Base-by-base conservation (phyloP, 371 early-diverging fungal genomes). In the Rhizopus stolonifer region DNA sequence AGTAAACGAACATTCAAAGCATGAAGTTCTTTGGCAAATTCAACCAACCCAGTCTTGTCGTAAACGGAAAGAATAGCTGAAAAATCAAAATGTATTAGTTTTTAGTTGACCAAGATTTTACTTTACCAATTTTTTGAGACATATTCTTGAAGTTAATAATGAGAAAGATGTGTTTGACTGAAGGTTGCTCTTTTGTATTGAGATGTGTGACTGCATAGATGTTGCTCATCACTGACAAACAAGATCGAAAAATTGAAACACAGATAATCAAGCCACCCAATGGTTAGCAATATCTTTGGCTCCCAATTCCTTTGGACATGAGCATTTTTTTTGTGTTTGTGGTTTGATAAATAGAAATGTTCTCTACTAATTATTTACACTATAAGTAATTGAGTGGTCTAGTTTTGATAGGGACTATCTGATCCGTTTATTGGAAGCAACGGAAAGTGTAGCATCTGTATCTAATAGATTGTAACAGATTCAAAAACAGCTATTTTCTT, bases 1-100 rank as follows among this genome's bases (percentile, higher is more conserved):
- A 96, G 80, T 55, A 98, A 81, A 60, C 85, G 82, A 51, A 95
- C 80, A 61, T 85, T 85, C 61, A 88, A 78, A 39, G 71, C 81
- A 57, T 80, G 74, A 15, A 98, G 84, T 53, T 82, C 89, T 65
- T 82, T 83, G 45, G 95, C 97, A 51, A 98, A 88, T 29, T 91
- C 91, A 19, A 96, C 60, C 18, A 98, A 87, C 29, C 91, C 94
- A 36, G 94, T 91, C 83, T 98, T 98, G 83, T 98, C 95, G 65
- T 92, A 94, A 54, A 98, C 96, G 54, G 97, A 96, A 40, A 98
- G 90, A 57, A 96, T 87, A 55, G 98, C 97, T 70, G 26, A 11
- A 19, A 32, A 21, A 38, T 46, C 3, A 18, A 29, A 23, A 25
- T 15, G 21, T 1, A 9, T 21, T 7, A 15, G 2, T 44, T 24